Conservation (phyloP, 345 rosid genomes). For the Ailanthus altissimus region DNA sequence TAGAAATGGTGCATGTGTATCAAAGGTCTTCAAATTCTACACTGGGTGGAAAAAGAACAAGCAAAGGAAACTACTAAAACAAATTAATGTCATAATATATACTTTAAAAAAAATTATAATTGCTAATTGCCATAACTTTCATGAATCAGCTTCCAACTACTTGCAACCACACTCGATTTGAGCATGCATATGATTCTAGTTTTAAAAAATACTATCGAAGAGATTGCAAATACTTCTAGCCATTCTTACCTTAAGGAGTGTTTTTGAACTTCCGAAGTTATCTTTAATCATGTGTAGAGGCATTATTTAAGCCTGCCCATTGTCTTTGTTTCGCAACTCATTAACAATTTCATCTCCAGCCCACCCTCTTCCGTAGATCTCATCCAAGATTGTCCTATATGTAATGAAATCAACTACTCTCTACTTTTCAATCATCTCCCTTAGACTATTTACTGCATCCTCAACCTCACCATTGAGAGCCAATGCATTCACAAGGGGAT, state of each 20-base stretch:
- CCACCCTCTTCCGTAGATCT: slow-evolving; percentile 63
- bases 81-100: too few relatives aligned
- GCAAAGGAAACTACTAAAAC: too few relatives aligned
- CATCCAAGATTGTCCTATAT: slow-evolving; percentile 65
- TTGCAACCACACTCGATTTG: not conserved
- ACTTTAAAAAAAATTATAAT: too few relatives aligned
- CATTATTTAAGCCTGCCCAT: slow-evolving; percentile 54
- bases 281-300: slow-evolving; percentile 66
- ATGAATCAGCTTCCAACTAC: not conserved
- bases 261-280: slow-evolving; percentile 40
- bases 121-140: too few relatives aligned
- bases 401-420: slow-evolving; percentile 69
- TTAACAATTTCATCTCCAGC: slow-evolving; percentile 52
- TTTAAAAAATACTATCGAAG: not conserved
- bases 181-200: not conserved
- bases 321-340: slow-evolving; percentile 57
- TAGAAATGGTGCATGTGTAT: too few relatives aligned
- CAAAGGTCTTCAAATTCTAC: too few relatives aligned
- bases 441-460: slow-evolving; percentile 56
- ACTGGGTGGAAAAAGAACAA: too few relatives aligned
- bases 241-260: slow-evolving; percentile 19
- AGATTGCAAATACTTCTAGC: not conserved
- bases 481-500: slow-evolving; percentile 76
- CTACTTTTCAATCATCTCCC: slow-evolving; percentile 76
- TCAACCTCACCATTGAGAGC: slow-evolving; percentile 68